Evolutionary conservation across 2,329 filamentous ascomycete genomes (phyloP), one percentile per base, ranked within the genome.

Genomic region (Septoria linicola): DNA sequence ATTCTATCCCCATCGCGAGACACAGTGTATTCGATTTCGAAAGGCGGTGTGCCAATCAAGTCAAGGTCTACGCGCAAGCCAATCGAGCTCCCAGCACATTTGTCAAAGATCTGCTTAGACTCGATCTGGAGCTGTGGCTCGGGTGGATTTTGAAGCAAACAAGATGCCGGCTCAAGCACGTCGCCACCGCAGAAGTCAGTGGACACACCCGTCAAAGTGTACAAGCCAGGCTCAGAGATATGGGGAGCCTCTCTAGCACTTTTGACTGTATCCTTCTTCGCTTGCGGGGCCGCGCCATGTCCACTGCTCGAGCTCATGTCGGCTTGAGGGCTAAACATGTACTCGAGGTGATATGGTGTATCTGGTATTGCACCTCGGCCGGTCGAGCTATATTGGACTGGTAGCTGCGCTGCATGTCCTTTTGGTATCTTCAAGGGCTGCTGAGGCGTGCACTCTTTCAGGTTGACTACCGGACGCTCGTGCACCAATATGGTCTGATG

Each of bases 1-100:
- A 74, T 73, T 14, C 78, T 77, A 4, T 81, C 80, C 45, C 67
- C 69, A 79, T 82, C 63, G 51, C 81, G 82, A 50, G 83, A 79
- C 50, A 90, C 79, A 36, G 84, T 84, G 68, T 96, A 99, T 17
- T 78, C 76, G 39, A 99, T 77, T n/a, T 78, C 76, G 72, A 99
- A 99, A 1, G 92, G 92, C 39, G 95, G 92, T 0, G 90, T 95
- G 54, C 93, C 93, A 21, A 92, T 87, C 32, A 99, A 78, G 66
- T 97, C 90, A 42, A 99, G 74, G 64, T 93, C 87, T 35, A 99
- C 88, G 8, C 87, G 82, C 48, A 99, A 79, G 34, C 93, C 93
- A 55, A 99, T 88, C 0, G 93, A 89, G 65, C 90, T 96, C 41
- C 91, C 90, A 30, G 91, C 92, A 68, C 93, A 99, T 67, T 95